phyloP scores from a whole-genome alignment of 495 filamentous ascomycete species.

The Lasiosphaeriaceae sp. region DNA sequence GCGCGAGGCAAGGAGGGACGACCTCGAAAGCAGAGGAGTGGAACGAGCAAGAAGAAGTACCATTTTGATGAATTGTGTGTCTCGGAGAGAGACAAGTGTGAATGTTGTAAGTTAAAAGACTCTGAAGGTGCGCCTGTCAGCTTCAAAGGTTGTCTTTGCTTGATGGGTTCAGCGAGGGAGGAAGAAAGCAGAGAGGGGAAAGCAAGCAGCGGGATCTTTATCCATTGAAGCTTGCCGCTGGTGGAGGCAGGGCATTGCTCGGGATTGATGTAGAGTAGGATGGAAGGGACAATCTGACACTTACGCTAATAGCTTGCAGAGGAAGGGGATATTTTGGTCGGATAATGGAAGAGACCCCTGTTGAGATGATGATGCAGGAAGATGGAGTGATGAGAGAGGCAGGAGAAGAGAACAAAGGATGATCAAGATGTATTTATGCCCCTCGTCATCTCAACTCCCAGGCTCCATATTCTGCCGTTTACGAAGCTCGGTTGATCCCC shows the following conservation, averaged over 20 bases:
- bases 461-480: too few relatives aligned
- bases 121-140: too few relatives aligned
- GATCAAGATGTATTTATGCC: too few relatives aligned
- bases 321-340: neutral
- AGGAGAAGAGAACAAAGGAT: too few relatives aligned
- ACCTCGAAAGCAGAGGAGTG: slow-evolving; percentile 25
- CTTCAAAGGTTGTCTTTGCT: neutral
- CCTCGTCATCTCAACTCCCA: too few relatives aligned
- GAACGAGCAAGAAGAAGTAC: slow-evolving; percentile 42
- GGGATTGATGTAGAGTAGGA: too few relatives aligned
- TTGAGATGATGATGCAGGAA: too few relatives aligned
- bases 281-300: neutral
- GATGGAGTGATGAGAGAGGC: too few relatives aligned
- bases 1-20: slow-evolving; percentile 11
- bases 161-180: too few relatives aligned
- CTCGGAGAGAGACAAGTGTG: neutral
- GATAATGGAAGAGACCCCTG: neutral
- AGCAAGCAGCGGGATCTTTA: too few relatives aligned
- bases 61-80: slow-evolving; percentile 42
- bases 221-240: neutral
- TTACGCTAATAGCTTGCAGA: slow-evolving; percentile 1
- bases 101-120: neutral
- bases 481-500: too few relatives aligned
- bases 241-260: neutral
- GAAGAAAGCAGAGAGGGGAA: too few relatives aligned